Percentiles rank a stretch among this genome's conserved stretches.
phyloP scores from a whole-genome alignment of 1,284 basidiomycete species.

The Leccinum pallidistipes region DNA sequence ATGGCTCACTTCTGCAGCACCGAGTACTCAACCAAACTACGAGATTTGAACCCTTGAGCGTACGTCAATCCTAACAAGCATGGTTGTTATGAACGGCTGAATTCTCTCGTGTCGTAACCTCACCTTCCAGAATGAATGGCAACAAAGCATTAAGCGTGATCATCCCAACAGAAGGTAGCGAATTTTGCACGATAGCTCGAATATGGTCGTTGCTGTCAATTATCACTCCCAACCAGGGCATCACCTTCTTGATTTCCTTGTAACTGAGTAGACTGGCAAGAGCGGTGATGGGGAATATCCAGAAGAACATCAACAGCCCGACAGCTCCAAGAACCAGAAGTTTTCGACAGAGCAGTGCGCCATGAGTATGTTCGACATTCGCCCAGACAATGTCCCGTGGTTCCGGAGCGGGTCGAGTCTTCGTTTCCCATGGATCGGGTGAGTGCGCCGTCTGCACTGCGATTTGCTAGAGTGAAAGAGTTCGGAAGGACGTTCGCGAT shows the following conservation, averaged over 20 bases:
- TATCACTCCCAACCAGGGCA: slow-evolving; percentile 80
- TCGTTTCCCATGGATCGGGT: slow-evolving; percentile 62
- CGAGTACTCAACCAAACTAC: slow-evolving; percentile 93
- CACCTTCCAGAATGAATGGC: slow-evolving; percentile 90
- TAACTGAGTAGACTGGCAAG: slow-evolving; percentile 88
- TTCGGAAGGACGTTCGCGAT: neutral
- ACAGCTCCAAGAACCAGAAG: slow-evolving; percentile 70
- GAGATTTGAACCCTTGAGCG: slow-evolving; percentile 83
- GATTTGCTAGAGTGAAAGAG: slow-evolving; percentile 63
- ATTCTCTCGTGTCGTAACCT: slow-evolving; percentile 5
- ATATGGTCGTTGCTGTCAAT: slow-evolving; percentile 82
- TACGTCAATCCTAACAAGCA: slow-evolving; percentile 72
- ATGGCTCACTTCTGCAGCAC: slow-evolving; percentile 81
- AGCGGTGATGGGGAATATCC: slow-evolving; percentile 85
- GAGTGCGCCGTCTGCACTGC: slow-evolving; percentile 87
- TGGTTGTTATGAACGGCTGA: neutral
- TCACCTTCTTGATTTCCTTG: slow-evolving; percentile 85
- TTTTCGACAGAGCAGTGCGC: slow-evolving; percentile 62
- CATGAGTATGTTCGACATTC: slow-evolving; percentile 72
- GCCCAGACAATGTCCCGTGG: slow-evolving; percentile 96
- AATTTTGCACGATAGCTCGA: slow-evolving; percentile 89
- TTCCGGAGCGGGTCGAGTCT: slow-evolving; percentile 84
- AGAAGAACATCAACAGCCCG: slow-evolving; percentile 74
- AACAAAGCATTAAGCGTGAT: slow-evolving; percentile 87
- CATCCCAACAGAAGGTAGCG: slow-evolving; percentile 87